phyloP scores from a whole-genome alignment of 148 eudicot species.

The Rhododendron griersonianum region DNA sequence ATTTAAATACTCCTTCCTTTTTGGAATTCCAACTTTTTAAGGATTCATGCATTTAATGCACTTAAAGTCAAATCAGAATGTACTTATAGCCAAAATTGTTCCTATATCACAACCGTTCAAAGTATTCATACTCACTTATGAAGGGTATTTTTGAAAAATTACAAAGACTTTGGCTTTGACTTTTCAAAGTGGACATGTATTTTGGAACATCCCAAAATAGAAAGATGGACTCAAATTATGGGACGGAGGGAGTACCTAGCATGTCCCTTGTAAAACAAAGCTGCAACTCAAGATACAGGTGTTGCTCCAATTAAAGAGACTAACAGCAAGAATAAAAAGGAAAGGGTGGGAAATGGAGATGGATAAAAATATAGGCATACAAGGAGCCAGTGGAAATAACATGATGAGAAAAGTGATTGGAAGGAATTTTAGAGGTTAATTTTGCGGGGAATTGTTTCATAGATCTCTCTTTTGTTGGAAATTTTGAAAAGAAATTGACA shows the following conservation, averaged over 20 bases:
- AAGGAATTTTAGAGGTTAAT: background rate
- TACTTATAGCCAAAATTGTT: background rate
- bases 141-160: no score
- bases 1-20: background rate
- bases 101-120: background rate
- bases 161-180: no score
- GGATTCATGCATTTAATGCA: background rate
- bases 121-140: background rate
- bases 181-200: background rate
- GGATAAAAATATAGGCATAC: background rate
- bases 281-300: background rate
- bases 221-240: background rate
- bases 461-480: background rate
- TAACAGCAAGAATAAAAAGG: no score
- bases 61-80: background rate
- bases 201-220: background rate
- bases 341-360: background rate
- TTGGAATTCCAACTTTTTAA: background rate
- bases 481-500: background rate
- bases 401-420: background rate
- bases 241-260: background rate
- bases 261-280: background rate
- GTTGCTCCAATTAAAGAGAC: background rate
- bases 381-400: background rate
- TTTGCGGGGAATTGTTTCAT: no score